Conservation (phyloP, 2,329 filamentous ascomycete genomes). For the Akanthomyces uredinophilus region DNA sequence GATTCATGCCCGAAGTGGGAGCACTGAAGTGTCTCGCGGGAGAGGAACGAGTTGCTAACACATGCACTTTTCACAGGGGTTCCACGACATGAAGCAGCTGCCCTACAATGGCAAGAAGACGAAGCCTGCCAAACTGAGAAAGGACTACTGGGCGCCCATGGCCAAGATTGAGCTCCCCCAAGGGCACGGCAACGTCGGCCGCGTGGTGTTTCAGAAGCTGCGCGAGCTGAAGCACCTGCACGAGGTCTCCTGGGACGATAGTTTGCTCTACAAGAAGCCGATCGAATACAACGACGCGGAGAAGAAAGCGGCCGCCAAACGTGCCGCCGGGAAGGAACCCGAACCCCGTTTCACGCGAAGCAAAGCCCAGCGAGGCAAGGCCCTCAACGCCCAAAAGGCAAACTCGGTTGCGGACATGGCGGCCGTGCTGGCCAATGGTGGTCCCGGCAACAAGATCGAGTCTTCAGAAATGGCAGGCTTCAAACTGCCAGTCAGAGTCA, state of each 20-base stretch:
- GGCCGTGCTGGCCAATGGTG: constrained; percentile 47
- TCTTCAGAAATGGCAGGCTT: neutral
- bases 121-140: constrained; percentile 56
- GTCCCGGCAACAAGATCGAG: constrained; percentile 46
- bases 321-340: constrained; percentile 26
- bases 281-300: constrained; percentile 30
- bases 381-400: constrained; percentile 55
- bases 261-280: constrained; percentile 37
- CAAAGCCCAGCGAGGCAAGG: constrained; percentile 42
- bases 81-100: constrained; percentile 50
- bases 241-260: constrained; percentile 55
- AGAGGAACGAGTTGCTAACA: neutral
- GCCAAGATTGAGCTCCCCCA: constrained; percentile 53
- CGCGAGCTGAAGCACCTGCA: constrained; percentile 60
- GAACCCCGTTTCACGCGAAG: constrained; percentile 30
- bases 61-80: constrained; percentile 23
- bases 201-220: constrained; percentile 56
- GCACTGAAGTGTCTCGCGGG: neutral
- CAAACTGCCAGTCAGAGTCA: constrained; percentile 36
- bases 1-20: neutral
- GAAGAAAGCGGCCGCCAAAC: constrained; percentile 27
- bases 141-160: constrained; percentile 62
- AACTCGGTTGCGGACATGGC: constrained; percentile 62
- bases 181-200: constrained; percentile 48
- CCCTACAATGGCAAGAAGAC: constrained; percentile 65